Base-by-base conservation (phyloP, 148 eudicot genomes). In the Heliosperma pusillum region DNA sequence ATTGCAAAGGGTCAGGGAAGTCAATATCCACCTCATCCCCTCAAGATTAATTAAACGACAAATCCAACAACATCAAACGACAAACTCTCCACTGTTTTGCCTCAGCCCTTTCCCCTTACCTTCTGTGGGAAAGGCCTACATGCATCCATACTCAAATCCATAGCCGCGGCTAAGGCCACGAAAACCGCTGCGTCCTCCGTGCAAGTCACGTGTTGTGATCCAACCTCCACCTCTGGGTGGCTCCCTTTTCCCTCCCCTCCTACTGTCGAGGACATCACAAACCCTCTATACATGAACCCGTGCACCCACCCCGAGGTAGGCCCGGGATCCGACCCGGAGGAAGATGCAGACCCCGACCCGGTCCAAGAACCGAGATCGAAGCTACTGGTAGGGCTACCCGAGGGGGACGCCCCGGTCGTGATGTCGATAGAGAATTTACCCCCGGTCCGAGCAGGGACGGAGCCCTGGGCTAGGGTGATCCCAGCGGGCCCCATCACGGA, bases 261-360 rank as follows among this genome's bases (percentile, higher is more conserved):
- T 71, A 94, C 87, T 8, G 91, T 91, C 0, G 97, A 87, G 1
- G 98, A 94, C 97, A 91, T 94, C 77, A 94, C 97, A 67, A 94
- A 94, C 24, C 98, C 98, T 20, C 82, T 68, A 72, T 89, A 91
- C 85, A 87, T 61, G 1, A 84, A 64, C 66, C 89, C 88, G 5
- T 86, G 89, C 87, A 89, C 83, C 70, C 82, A 84, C 17, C 82
- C 80, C 67, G 45, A 2, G 53, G 10, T 19, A 5, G 71, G 71
- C 26, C 75, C 87, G 17, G 36, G 22, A 5, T 78, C 84, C 6
- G 97, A 91, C 64, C 89, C 89, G 15, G 88, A 80, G 0, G 90
- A 88, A 1, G 83, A 77, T 0, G 73, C 76, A 0, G 90, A 84
- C 0, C 89, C 90, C 3, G 96, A 87, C 13, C 89, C 85, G 0